Percentiles rank a stretch among this genome's conserved stretches.
Conservation (phyloP, 805 yeast genomes). For the Saturnispora besseyi region DNA sequence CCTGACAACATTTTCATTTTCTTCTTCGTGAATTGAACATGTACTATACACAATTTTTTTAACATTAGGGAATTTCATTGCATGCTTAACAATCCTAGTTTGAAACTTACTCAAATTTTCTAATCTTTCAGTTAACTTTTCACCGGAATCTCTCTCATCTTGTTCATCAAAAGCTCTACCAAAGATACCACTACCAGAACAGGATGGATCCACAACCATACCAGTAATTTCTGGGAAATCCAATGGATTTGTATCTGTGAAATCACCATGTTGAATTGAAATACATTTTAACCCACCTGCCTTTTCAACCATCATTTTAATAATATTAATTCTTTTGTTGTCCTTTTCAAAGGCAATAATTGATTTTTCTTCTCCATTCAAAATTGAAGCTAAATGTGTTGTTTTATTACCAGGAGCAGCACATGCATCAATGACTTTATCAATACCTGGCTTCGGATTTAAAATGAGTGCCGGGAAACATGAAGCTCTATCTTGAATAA, state of each 20-base stretch:
- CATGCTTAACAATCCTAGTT: slow-evolving; percentile 80
- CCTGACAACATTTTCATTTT: slow-evolving; percentile 86
- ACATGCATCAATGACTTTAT: slow-evolving; percentile 78
- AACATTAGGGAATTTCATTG: slow-evolving; percentile 72
- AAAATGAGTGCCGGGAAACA: slow-evolving; percentile 91
- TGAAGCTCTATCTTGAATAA: slow-evolving; percentile 93
- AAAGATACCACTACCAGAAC: slow-evolving; percentile 96
- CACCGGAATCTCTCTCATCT: slow-evolving; percentile 32
- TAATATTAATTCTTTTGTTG: slow-evolving; percentile 53
- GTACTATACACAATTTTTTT: slow-evolving; percentile 83
- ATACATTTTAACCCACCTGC: slow-evolving; percentile 57
- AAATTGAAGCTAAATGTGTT: slow-evolving; percentile 73
- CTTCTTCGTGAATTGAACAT: slow-evolving; percentile 89
- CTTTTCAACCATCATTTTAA: slow-evolving; percentile 66
- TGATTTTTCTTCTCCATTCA: slow-evolving; percentile 33
- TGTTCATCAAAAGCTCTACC: slow-evolving; percentile 66
- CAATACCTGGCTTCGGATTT: slow-evolving; percentile 45
- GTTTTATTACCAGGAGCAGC: slow-evolving; percentile 99
- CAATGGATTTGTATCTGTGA: slow-evolving; percentile 48
- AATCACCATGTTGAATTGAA: slow-evolving; percentile 43
- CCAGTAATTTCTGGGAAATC: slow-evolving; percentile 66
- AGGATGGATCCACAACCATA: slow-evolving; percentile 88
- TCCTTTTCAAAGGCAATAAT: slow-evolving; percentile 88
- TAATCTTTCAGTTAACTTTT: slow-evolving; percentile 45
- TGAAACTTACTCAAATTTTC: slow-evolving; percentile 78